phyloP scores from a whole-genome alignment of 2,329 filamentous ascomycete species.

The Arthrobotrys musiformis region DNA sequence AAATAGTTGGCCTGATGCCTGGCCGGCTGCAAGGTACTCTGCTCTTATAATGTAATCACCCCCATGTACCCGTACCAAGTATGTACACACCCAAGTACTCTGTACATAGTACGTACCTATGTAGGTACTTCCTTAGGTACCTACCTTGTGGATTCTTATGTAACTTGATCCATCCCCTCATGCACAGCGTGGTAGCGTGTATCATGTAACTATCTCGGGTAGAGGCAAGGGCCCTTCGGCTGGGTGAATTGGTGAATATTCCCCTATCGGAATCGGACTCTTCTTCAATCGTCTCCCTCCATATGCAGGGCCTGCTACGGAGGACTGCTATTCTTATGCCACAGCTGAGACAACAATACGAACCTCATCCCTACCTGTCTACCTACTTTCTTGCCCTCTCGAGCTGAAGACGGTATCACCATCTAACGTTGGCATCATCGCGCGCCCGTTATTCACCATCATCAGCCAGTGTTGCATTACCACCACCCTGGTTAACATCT shows the following conservation, averaged over 20 bases:
- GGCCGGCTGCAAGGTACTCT: conserved; percentile 21
- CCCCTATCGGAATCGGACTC: conserved; percentile 38
- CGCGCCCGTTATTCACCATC: conserved; percentile 7
- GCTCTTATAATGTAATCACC: no score
- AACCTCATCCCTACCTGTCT: background rate
- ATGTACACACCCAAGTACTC: no score
- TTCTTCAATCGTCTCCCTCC: background rate
- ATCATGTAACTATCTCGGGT: conserved; percentile 30
- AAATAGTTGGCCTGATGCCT: conserved; percentile 15
- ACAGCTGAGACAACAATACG: conserved; percentile 34
- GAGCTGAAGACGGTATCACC: conserved; percentile 13
- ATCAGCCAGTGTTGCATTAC: background rate
- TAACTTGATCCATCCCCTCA: background rate
- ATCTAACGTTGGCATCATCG: background rate
- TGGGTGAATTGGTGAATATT: conserved; percentile 17
- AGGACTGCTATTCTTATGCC: conserved; percentile 40
- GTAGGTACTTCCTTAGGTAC: background rate
- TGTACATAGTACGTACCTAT: background rate
- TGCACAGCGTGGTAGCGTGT: background rate
- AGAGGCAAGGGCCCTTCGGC: conserved; percentile 38
- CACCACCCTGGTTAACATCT: background rate
- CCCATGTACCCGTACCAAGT: no score
- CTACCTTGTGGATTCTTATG: background rate
- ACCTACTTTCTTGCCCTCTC: background rate
- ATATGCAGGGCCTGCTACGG: background rate